Evolutionary conservation across 75 land plant species (phyloP).

Genomic region (Sequoiadendron giganteum): DNA sequence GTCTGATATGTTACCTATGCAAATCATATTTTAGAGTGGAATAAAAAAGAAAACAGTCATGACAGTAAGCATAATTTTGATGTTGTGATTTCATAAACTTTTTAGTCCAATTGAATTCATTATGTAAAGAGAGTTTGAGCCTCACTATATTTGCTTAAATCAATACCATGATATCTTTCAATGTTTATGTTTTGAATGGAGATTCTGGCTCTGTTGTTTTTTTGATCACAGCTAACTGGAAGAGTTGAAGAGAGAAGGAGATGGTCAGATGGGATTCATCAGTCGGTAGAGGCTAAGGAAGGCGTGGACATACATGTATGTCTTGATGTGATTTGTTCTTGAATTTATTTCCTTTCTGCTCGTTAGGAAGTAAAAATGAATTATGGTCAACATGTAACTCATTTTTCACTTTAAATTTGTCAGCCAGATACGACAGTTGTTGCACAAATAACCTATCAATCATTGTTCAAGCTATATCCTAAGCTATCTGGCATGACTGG

Average conservation of each 20-base stretch:
- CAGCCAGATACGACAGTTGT: constrained; percentile 93
- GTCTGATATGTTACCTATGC: neutral
- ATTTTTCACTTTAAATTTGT: constrained; percentile 5
- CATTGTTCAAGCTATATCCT: constrained; percentile 94
- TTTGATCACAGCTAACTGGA: constrained; percentile 79
- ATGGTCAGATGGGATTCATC: constrained; percentile 99
- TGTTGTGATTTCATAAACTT: neutral
- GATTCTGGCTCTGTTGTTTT: constrained; percentile 2
- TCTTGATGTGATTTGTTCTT: neutral
- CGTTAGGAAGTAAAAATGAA: neutral
- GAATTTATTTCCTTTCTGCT: constrained; percentile 8
- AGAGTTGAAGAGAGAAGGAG: constrained; percentile 94
- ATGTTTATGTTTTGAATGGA: neutral
- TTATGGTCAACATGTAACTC: neutral
- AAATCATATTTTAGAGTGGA: neutral
- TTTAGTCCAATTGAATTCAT: neutral
- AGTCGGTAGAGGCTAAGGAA: constrained; percentile 99
- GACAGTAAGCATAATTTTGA: neutral
- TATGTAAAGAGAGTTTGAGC: neutral
- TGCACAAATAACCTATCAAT: constrained; percentile 97
- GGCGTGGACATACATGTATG: constrained; percentile 83
- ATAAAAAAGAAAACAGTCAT: neutral
- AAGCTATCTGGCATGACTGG: constrained; percentile 99
- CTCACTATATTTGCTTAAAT: neutral
- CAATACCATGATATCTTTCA: constrained; percentile 7